Evolutionary conservation across 768 basidiomycete species (phyloP), one percentile per base, ranked within the genome.

Genomic region (Tubosaeta sp.): DNA sequence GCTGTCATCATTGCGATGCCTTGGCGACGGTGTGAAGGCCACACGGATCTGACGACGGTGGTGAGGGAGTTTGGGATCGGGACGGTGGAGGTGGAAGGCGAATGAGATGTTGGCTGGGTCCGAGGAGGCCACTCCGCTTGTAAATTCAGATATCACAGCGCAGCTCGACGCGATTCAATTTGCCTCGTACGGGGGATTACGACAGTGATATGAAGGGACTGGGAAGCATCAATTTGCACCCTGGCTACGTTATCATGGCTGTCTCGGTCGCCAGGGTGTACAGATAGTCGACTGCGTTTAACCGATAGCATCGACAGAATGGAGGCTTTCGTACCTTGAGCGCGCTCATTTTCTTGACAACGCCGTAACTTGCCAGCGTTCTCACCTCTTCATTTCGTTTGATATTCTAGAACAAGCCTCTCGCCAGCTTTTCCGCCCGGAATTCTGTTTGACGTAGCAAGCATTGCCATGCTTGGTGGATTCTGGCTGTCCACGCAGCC

Each of bases 1-100:
- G 70, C 72, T 4, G 71, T 78, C 16, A 56, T 72, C 13, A 68
- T 79, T 43, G 60, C 69, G 8, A 74, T 80, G 74, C 75, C 79
- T 13, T 64, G 56, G 49, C 33, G 35, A 29, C 26, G 27, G 14
- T 5, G 43, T 4, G 37, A 22, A 10, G n/a, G 22, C 22, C 22
- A 3, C 22, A 22, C 22, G 22, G 22, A 17, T 37, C 16, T 7
- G 14, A 5, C 19, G 12, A 22, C 10, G 9, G 38, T 19, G 19
- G 5, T 13, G 19, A 22, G 17, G 19, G 38, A 39, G 4, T 10
- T 39, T 17, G 38, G 19, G 38, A 26, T 46, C 5, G 45, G 33
- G 16, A 35, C n/a, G 13, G 45, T 16, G 14, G 33, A 46, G 1
- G 17, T n/a, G 17, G 7, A 22, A 14, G n/a, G 16, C 10, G 37